Conservation (phyloP, 192 early-diverging fungal genomes). For the Dispira parvispora region DNA sequence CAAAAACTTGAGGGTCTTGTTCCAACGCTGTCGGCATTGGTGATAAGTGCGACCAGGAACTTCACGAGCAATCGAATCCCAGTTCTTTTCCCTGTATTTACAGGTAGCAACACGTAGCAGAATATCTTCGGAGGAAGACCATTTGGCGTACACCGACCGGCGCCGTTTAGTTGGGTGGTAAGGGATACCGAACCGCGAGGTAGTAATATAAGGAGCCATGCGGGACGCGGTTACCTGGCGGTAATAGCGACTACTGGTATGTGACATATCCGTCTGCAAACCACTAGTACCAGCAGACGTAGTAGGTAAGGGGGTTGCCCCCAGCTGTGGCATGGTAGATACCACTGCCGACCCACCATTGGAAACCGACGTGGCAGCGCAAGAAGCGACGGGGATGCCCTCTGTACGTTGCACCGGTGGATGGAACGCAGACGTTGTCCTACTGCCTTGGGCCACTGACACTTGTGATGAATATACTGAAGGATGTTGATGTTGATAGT, state of each 20-base stretch:
- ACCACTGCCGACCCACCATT: neutral
- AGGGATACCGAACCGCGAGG: conserved; percentile 10
- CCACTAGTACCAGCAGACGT: neutral
- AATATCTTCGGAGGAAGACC: conserved; percentile 23
- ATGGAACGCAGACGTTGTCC: neutral
- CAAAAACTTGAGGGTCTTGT: conserved; percentile 5
- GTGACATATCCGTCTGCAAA: neutral
- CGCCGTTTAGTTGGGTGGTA: conserved; percentile 11
- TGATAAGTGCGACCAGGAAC: conserved; percentile 23
- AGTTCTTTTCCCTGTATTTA: conserved; percentile 20
- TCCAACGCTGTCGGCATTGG: conserved; percentile 31
- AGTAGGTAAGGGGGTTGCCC: neutral
- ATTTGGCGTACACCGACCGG: conserved; percentile 16
- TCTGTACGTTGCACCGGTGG: neutral
- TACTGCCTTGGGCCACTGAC: too few relatives aligned
- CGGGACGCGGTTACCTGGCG: conserved; percentile 9
- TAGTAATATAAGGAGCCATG: conserved; percentile 7
- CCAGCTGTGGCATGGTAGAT: neutral
- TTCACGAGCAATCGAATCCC: conserved; percentile 21
- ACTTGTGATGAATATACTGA: too few relatives aligned
- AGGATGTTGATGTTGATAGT: too few relatives aligned
- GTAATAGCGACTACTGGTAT: conserved; percentile 1
- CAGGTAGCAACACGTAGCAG: conserved; percentile 16
- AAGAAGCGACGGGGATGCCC: neutral
- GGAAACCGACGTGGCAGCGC: neutral